Conservation (phyloP, 2,329 filamentous ascomycete species). For the Verticillium dahliae region DNA sequence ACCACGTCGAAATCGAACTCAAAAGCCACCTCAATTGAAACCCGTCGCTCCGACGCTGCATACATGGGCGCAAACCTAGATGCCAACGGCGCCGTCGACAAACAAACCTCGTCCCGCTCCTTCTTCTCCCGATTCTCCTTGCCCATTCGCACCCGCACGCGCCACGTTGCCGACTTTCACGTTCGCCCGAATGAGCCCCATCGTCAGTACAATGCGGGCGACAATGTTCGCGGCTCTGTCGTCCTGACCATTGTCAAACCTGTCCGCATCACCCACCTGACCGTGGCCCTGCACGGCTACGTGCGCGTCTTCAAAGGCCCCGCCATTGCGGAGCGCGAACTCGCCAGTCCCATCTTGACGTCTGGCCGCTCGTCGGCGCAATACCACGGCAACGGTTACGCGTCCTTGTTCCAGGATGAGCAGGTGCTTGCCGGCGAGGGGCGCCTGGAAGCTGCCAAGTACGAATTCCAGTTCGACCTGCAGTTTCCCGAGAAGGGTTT, state of each 20-base stretch:
- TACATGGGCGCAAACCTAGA: constrained; percentile 38
- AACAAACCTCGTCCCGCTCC: constrained; percentile 32
- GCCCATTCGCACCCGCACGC: constrained; percentile 45
- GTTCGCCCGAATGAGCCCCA: constrained; percentile 72
- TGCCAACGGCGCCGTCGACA: constrained; percentile 29
- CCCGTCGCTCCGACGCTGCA: constrained; percentile 18
- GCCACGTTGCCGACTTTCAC: constrained; percentile 71
- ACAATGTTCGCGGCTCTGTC: constrained; percentile 67
- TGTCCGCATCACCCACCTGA: constrained; percentile 71
- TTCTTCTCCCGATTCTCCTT: constrained; percentile 48
- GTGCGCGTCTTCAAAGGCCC: constrained; percentile 73
- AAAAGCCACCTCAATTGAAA: not conserved
- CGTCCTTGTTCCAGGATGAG: constrained; percentile 79
- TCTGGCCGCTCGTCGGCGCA: constrained; percentile 31
- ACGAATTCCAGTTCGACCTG: constrained; percentile 73
- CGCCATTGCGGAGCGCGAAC: constrained; percentile 44
- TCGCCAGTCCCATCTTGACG: constrained; percentile 30
- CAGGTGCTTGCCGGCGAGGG: constrained; percentile 74
- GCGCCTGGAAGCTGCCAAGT: constrained; percentile 64
- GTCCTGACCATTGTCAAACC: constrained; percentile 68
- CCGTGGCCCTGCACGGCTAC: constrained; percentile 70
- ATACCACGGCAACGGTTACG: constrained; percentile 71
- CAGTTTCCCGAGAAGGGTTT: constrained; percentile 62
- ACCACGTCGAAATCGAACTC: constrained; percentile 19
- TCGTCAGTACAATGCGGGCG: constrained; percentile 68